phyloP scores from a whole-genome alignment of 83 land plant species.

The Diphasiastrum complanatum region DNA sequence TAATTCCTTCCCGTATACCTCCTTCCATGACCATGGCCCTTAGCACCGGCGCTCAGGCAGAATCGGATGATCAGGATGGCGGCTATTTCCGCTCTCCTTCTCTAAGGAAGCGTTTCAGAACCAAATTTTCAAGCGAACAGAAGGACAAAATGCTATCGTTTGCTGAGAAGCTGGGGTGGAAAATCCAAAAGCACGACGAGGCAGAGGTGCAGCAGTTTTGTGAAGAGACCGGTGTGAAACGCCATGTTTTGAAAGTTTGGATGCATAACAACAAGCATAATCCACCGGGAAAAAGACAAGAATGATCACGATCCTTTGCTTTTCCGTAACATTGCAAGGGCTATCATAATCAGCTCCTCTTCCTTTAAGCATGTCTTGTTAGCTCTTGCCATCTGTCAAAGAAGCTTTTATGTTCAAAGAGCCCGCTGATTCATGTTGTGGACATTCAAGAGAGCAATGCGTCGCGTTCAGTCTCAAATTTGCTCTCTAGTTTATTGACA shows the following conservation, averaged over 20 bases:
- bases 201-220: constrained; percentile 29
- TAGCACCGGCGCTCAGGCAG: neutral
- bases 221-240: constrained; percentile 25
- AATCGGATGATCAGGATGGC: neutral
- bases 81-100: neutral
- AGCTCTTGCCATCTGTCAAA: no score
- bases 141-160: constrained; percentile 35
- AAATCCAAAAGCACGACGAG: constrained; percentile 24
- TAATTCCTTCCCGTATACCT: neutral
- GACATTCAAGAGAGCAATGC: no score
- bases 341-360: no score
- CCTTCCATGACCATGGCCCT: neutral
- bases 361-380: no score
- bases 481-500: no score
- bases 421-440: no score
- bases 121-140: constrained; percentile 39
- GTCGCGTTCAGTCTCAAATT: no score
- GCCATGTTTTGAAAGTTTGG: constrained; percentile 39
- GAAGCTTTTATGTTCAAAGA: no score
- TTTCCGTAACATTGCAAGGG: no score
- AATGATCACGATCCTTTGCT: no score
- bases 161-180: constrained; percentile 43
- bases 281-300: no score
- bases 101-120: constrained; percentile 26
- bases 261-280: constrained; percentile 43